phyloP scores from a whole-genome alignment of 139 green algal species.

The Parachlorella kessleri region DNA sequence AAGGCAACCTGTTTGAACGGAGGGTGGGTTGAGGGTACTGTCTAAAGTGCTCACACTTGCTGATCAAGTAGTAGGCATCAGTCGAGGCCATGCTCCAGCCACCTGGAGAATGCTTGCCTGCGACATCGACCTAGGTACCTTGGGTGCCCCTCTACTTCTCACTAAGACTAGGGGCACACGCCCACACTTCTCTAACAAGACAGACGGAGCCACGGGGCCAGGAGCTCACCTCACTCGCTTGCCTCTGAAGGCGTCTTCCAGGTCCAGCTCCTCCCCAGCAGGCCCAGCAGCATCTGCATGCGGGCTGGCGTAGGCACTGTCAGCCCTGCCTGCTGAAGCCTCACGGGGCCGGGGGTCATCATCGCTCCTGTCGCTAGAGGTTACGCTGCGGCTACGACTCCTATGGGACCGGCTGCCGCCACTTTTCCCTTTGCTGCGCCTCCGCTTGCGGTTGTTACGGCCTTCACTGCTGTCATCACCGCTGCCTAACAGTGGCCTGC shows the following conservation, averaged over 20 bases:
- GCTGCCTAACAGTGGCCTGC: background rate
- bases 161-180: background rate
- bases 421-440: background rate
- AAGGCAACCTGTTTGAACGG: no score
- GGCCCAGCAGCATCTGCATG: no score
- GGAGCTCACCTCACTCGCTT: constrained; percentile 4
- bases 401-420: background rate
- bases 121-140: background rate
- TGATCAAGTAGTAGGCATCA: constrained; percentile 43
- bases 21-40: no score
- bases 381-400: constrained; percentile 12
- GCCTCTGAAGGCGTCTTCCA: no score
- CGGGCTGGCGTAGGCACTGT: no score
- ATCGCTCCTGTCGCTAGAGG: background rate
- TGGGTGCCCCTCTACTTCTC: background rate
- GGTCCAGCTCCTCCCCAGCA: no score
- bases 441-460: background rate
- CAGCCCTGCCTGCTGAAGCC: background rate
- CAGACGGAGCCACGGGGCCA: constrained; percentile 1
- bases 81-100: constrained; percentile 35
- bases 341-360: background rate
- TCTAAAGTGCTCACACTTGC: no score
- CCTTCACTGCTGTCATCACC: no score
- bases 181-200: no score
- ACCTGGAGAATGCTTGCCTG: constrained; percentile 1